A percentile compares a stretch with the other conserved stretches of the same genome.
Evolutionary conservation across 345 rosid genomes (phyloP).

Genomic region (Abelmoschus esculentus): DNA sequence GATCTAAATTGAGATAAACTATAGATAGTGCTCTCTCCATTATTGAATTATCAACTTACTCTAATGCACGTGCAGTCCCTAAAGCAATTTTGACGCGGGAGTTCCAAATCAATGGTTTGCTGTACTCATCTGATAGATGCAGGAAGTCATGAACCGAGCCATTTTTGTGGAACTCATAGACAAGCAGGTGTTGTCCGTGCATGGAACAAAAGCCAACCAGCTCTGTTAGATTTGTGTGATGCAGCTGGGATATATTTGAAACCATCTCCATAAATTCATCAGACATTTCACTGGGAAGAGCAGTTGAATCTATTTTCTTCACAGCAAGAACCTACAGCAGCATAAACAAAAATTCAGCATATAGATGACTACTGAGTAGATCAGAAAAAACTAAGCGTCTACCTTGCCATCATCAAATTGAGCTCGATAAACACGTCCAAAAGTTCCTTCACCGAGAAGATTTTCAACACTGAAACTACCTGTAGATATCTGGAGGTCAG

Average conservation of each 20-base stretch:
- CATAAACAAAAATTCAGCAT: constrained; percentile 6
- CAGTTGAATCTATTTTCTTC: constrained; percentile 82
- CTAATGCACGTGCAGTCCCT: constrained; percentile 93
- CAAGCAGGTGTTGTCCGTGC: constrained; percentile 84
- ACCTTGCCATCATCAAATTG: constrained; percentile 89
- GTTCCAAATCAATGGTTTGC: constrained; percentile 88
- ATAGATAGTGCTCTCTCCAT: not conserved
- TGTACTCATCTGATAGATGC: constrained; percentile 71
- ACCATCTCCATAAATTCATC: constrained; percentile 75
- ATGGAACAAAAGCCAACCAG: constrained; percentile 89
- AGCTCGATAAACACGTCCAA: constrained; percentile 96
- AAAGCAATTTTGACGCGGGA: constrained; percentile 90
- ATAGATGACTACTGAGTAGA: not conserved
- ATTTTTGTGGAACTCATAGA: constrained; percentile 77
- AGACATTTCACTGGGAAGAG: constrained; percentile 53
- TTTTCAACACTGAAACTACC: constrained; percentile 77
- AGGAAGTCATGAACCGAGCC: constrained; percentile 83
- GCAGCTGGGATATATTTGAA: constrained; percentile 67
- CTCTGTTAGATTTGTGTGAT: constrained; percentile 85
- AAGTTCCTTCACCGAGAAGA: constrained; percentile 91
- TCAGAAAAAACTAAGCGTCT: not conserved
- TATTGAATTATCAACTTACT: constrained; percentile 40
- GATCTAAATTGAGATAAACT: not conserved
- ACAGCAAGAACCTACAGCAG: constrained; percentile 72
- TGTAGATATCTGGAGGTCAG: constrained; percentile 92